These are phyloP conservation scores for Tarenaya hassleriana DNA, from an alignment of 345 rosid genomes.

Conservation along the genomic window DNA sequence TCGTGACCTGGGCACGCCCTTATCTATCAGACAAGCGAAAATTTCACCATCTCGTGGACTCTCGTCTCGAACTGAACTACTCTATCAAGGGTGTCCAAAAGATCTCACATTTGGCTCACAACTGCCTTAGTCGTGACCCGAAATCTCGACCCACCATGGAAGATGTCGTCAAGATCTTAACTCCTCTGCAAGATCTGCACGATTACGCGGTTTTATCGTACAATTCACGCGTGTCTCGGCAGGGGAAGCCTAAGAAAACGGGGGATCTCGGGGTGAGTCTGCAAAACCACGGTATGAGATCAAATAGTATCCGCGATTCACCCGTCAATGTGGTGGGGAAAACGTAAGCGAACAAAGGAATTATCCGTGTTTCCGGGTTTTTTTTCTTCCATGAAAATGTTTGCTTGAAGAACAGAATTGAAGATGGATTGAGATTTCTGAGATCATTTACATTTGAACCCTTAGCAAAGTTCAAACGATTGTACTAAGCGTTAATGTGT, in stretches of 20 bases:
- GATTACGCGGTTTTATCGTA: slow-evolving; percentile 61
- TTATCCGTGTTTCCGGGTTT: no score
- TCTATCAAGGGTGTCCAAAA: slow-evolving; percentile 74
- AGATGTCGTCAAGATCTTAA: slow-evolving; percentile 53
- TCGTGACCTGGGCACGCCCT: slow-evolving; percentile 87
- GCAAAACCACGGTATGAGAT: slow-evolving; percentile 20
- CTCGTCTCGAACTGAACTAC: slow-evolving; percentile 80
- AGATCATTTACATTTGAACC: no score
- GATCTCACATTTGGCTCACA: slow-evolving; percentile 58
- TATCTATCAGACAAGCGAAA: slow-evolving; percentile 77
- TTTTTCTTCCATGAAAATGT: no score
- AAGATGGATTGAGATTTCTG: no score
- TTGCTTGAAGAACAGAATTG: no score
- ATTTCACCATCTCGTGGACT: slow-evolving; percentile 69
- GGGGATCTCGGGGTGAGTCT: slow-evolving; percentile 39
- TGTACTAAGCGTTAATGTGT: no score
- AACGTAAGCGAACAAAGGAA: no score
- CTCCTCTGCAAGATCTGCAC: slow-evolving; percentile 55
- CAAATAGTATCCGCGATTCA: slow-evolving; percentile 46
- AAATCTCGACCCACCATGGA: slow-evolving; percentile 72
- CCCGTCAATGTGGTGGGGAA: slow-evolving; percentile 29
- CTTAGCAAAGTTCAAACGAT: no score
- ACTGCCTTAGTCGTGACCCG: slow-evolving; percentile 62
- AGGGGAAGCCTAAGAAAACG: slow-evolving; percentile 60
- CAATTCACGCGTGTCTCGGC: slow-evolving; percentile 55